These are phyloP conservation scores for Ceratocystis albifundus DNA, from an alignment of 2,329 filamentous ascomycete genomes.

Conservation along the genomic window DNA sequence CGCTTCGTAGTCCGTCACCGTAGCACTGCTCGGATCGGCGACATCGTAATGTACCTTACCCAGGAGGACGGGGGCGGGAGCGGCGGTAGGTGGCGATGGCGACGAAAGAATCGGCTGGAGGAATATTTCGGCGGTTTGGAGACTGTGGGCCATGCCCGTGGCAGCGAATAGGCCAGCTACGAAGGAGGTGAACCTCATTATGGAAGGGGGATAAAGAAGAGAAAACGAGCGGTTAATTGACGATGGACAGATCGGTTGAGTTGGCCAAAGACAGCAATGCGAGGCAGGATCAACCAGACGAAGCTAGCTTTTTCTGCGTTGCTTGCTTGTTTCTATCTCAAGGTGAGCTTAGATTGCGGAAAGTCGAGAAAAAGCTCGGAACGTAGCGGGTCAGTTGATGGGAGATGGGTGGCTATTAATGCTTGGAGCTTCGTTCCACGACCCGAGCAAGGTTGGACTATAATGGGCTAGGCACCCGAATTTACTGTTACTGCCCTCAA, in stretches of 20 bases:
- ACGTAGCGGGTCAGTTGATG: background rate
- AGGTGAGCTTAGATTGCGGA: background rate
- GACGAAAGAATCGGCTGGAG: conserved; percentile 39
- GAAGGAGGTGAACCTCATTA: conserved; percentile 36
- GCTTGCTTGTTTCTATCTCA: background rate
- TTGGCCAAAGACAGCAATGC: background rate
- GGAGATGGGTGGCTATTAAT: conserved; percentile 10
- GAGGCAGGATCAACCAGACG: background rate
- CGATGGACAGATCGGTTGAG: background rate
- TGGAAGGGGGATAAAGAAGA: conserved; percentile 14
- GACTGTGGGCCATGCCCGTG: conserved; percentile 32
- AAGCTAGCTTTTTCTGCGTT: too few species aligned
- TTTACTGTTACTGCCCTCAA: background rate
- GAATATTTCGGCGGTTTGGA: conserved; percentile 42
- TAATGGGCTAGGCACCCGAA: conserved; percentile 8
- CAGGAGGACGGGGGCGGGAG: conserved; percentile 35
- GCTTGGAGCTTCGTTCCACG: background rate
- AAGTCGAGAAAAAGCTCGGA: conserved; percentile 5
- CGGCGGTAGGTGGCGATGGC: conserved; percentile 21
- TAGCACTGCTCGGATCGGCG: conserved; percentile 33
- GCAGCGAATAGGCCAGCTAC: conserved; percentile 36
- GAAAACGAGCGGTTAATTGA: background rate
- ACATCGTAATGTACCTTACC: conserved; percentile 47
- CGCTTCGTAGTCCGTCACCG: conserved; percentile 44
- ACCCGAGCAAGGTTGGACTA: background rate